Evolutionary conservation across 352 stramenopile species (phyloP).

Genomic region (Phytopythium delawarense): DNA sequence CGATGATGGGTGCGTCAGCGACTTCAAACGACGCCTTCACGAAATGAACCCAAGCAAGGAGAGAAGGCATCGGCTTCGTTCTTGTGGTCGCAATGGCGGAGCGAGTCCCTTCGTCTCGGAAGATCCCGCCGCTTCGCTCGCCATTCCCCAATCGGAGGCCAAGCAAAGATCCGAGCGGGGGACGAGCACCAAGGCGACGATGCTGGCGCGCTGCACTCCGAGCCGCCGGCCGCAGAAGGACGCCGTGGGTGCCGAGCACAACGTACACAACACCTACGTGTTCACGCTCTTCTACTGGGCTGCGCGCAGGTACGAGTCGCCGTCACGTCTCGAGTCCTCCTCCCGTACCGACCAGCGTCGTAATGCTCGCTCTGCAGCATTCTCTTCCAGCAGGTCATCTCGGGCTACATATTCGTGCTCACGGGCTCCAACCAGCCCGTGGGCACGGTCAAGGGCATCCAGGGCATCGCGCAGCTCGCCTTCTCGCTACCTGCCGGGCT

Average conservation of each 20-base stretch:
- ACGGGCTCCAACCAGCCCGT: constrained; percentile 72
- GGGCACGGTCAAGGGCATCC: constrained; percentile 77
- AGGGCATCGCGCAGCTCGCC: constrained; percentile 71
- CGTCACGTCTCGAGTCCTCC: background rate
- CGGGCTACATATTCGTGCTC: constrained; percentile 75
- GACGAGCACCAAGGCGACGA: background rate
- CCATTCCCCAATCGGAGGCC: background rate
- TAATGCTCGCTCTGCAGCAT: constrained; percentile 26
- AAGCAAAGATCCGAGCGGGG: background rate
- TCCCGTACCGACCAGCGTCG: background rate
- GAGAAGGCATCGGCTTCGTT: no score
- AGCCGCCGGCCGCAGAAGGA: background rate
- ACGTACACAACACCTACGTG: constrained; percentile 62
- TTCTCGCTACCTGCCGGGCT: constrained; percentile 69
- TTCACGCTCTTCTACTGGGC: constrained; percentile 81
- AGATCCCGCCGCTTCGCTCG: background rate
- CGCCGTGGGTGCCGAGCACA: constrained; percentile 25
- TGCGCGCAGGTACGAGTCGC: constrained; percentile 30
- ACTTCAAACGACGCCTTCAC: no score
- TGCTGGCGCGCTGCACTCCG: background rate
- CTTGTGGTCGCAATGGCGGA: no score
- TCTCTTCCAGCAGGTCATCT: constrained; percentile 74
- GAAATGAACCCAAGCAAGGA: no score
- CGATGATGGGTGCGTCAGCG: no score
- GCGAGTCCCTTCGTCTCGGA: no score